Evolutionary conservation across 1,284 basidiomycete species (phyloP).

Genomic region (Taiwanofungus camphoratus): DNA sequence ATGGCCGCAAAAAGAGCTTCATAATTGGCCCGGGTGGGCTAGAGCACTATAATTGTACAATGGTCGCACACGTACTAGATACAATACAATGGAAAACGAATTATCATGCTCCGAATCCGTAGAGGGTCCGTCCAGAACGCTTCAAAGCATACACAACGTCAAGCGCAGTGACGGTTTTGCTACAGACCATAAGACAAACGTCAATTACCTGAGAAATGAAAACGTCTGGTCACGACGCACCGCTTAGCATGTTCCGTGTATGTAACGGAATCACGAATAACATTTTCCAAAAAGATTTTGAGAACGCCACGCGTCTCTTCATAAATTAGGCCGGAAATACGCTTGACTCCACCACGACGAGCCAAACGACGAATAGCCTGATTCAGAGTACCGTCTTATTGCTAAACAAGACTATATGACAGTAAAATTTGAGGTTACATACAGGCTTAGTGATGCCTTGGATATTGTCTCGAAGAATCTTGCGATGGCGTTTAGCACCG

Average conservation of each 20-base stretch:
- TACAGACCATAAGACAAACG: not conserved
- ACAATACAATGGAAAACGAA: conserved; percentile 20
- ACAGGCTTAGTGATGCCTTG: conserved; percentile 72
- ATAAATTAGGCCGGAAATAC: conserved; percentile 91
- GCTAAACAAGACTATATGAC: conserved; percentile 7
- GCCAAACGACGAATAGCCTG: conserved; percentile 87
- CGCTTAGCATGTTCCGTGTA: conserved; percentile 88
- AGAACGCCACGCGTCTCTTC: conserved; percentile 93
- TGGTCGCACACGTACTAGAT: conserved; percentile 25
- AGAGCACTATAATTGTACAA: conserved; percentile 10
- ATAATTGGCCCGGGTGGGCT: not conserved
- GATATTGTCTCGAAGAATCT: conserved; percentile 87
- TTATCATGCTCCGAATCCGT: conserved; percentile 65
- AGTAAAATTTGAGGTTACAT: conserved; percentile 6
- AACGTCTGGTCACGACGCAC: conserved; percentile 10
- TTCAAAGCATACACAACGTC: conserved; percentile 83
- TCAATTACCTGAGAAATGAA: not conserved
- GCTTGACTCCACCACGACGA: conserved; percentile 93
- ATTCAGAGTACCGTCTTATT: conserved; percentile 42
- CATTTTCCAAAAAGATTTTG: conserved; percentile 87
- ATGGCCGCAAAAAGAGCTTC: too few species aligned
- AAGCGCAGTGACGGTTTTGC: conserved; percentile 78
- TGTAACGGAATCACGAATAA: conserved; percentile 80
- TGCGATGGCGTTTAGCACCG: conserved; percentile 86
- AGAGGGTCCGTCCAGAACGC: conserved; percentile 75